These are phyloP conservation scores for Neostapfia colusana DNA, from an alignment of 176 grass and related monocot genomes.

Conservation along the genomic window DNA sequence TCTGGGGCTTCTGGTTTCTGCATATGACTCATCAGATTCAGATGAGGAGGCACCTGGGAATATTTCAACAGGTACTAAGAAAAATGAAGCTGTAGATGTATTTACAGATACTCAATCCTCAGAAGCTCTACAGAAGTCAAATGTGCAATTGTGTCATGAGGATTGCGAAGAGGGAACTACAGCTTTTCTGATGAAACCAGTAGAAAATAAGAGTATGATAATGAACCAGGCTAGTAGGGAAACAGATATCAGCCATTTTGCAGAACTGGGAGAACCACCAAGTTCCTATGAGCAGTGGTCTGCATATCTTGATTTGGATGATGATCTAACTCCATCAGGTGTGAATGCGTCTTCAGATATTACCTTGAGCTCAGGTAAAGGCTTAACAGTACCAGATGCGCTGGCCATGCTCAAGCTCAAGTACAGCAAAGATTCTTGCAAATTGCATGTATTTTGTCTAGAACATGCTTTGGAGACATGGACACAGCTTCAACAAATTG, in stretches of 20 bases:
- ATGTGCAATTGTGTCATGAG: slow-evolving; percentile 36
- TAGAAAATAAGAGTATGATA: slow-evolving; percentile 28
- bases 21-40: slow-evolving; percentile 72
- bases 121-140: slow-evolving; percentile 27
- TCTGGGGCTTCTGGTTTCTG: slow-evolving; percentile 87
- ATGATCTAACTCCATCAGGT: slow-evolving; percentile 36
- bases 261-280: slow-evolving; percentile 31
- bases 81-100: slow-evolving; percentile 45
- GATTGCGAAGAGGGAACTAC: slow-evolving; percentile 36
- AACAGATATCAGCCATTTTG: slow-evolving; percentile 33
- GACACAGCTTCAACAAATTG: slow-evolving; percentile 74
- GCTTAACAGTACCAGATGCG: slow-evolving; percentile 38
- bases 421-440: slow-evolving; percentile 77
- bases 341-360: slow-evolving; percentile 32
- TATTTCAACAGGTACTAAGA: slow-evolving; percentile 29
- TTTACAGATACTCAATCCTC: slow-evolving; percentile 15
- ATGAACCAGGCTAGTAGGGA: slow-evolving; percentile 34
- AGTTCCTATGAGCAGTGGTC: slow-evolving; percentile 30
- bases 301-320: slow-evolving; percentile 34
- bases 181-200: slow-evolving; percentile 21
- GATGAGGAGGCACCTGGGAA: slow-evolving; percentile 58
- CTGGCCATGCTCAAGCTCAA: slow-evolving; percentile 46
- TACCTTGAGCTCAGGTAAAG: slow-evolving; percentile 42
- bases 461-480: slow-evolving; percentile 93
- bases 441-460: slow-evolving; percentile 99